Conservation (phyloP, 352 stramenopile genomes). For the Phytophthora aleatoria region DNA sequence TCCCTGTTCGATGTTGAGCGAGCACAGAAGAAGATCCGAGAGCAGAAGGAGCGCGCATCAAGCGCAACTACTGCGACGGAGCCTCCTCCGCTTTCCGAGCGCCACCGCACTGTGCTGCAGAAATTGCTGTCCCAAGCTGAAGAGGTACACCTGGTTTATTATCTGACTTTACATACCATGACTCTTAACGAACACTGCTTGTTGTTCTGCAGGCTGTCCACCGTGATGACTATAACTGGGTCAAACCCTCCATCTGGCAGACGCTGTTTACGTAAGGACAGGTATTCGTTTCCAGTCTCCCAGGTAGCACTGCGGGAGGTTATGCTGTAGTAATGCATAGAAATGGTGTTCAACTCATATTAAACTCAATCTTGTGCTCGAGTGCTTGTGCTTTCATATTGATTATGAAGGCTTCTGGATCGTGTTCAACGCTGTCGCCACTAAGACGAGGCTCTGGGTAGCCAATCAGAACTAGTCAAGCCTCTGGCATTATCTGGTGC, state of each 20-base stretch:
- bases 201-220: constrained; percentile 59
- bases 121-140: constrained; percentile 81
- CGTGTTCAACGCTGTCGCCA: neutral
- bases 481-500: neutral
- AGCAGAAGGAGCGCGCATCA: constrained; percentile 58
- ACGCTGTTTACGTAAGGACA: constrained; percentile 73
- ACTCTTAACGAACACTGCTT: neutral
- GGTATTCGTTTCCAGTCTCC: constrained; percentile 3
- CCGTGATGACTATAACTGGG: constrained; percentile 94
- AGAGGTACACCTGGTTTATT: constrained; percentile 41
- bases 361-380: constrained; percentile 11
- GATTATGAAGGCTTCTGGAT: neutral
- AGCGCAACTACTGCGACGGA: constrained; percentile 36
- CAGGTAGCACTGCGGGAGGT: constrained; percentile 1
- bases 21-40: constrained; percentile 80
- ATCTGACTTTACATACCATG: neutral
- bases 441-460: neutral
- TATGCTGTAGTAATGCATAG: constrained; percentile 29
- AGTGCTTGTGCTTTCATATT: constrained; percentile 1
- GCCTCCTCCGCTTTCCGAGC: constrained; percentile 55
- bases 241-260: constrained; percentile 91
- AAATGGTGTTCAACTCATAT: constrained; percentile 24
- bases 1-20: constrained; percentile 95
- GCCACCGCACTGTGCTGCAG: constrained; percentile 77
- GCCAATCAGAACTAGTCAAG: constrained; percentile 4